These are phyloP conservation scores for Narthecium ossifragum DNA, from an alignment of 106 monocot species.

Conservation along the genomic window DNA sequence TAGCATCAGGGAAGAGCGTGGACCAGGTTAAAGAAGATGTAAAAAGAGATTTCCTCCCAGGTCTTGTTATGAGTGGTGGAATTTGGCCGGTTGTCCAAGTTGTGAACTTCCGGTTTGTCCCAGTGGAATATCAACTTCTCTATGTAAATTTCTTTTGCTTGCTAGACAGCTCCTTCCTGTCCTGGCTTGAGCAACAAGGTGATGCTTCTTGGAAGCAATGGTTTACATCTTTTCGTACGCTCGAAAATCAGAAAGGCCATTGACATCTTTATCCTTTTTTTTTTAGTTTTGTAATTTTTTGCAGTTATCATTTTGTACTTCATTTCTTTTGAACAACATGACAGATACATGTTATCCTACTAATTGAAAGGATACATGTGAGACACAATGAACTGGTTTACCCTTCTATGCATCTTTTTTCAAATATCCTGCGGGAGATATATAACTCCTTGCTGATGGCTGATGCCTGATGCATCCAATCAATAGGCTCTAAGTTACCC, in stretches of 20 bases:
- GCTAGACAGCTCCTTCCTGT: constrained; percentile 88
- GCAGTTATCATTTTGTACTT: no score
- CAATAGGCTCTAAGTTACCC: no score
- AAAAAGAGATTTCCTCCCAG: constrained; percentile 90
- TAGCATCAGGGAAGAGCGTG: constrained; percentile 62
- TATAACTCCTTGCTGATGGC: no score
- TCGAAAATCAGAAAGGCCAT: constrained; percentile 46
- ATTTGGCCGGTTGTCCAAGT: constrained; percentile 86
- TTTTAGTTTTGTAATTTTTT: no score
- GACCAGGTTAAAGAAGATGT: constrained; percentile 86
- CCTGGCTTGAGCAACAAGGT: constrained; percentile 97
- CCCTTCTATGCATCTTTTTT: no score
- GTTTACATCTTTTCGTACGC: constrained; percentile 47
- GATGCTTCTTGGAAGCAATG: constrained; percentile 97
- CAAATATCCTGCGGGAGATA: no score
- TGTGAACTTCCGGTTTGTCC: constrained; percentile 88
- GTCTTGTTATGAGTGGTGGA: constrained; percentile 49
- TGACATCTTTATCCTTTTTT: no score
- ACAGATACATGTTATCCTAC: no score
- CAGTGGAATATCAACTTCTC: constrained; percentile 87
- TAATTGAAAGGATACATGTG: no score
- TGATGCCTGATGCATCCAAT: no score
- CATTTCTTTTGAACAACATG: no score
- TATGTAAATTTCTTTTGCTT: constrained; percentile 96
- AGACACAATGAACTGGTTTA: no score